A percentile compares a stretch with the other conserved stretches of the same genome.
phyloP scores from a whole-genome alignment of 495 filamentous ascomycete genomes.

The Polyplosphaeria fusca region DNA sequence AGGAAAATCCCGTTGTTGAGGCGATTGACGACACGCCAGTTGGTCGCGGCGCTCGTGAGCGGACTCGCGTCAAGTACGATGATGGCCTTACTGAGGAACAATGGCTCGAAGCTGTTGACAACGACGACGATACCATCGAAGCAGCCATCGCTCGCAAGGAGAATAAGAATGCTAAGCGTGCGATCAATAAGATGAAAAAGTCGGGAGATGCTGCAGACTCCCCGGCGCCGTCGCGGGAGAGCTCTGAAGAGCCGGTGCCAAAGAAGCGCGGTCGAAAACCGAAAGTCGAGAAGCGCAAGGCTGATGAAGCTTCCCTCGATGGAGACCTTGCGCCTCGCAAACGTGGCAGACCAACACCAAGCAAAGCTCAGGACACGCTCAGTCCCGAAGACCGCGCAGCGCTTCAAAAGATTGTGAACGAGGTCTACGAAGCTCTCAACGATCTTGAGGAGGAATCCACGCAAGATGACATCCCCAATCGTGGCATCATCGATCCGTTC shows the following conservation, averaged over 20 bases:
- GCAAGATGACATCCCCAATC: constrained; percentile 59
- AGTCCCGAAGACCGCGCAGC: constrained; percentile 53
- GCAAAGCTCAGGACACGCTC: constrained; percentile 56
- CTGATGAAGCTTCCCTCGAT: constrained; percentile 67
- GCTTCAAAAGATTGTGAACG: constrained; percentile 71
- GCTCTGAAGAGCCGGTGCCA: constrained; percentile 63
- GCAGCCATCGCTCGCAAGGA: constrained; percentile 86
- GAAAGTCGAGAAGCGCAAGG: constrained; percentile 76
- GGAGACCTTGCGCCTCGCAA: constrained; percentile 79
- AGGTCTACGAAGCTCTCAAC: constrained; percentile 73
- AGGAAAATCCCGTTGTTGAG: constrained; percentile 78
- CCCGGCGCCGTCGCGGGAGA: constrained; percentile 71
- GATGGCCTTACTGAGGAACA: constrained; percentile 98
- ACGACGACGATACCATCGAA: constrained; percentile 91
- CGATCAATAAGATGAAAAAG: constrained; percentile 66
- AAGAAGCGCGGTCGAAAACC: constrained; percentile 80
- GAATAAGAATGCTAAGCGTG: constrained; percentile 77
- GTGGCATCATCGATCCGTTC: constrained; percentile 90
- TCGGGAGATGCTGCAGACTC: constrained; percentile 60
- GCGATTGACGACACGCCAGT: constrained; percentile 64
- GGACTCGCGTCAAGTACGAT: constrained; percentile 90
- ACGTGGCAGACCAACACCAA: constrained; percentile 61
- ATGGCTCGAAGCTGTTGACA: constrained; percentile 90
- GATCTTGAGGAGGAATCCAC: constrained; percentile 64
- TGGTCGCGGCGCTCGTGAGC: constrained; percentile 89